phyloP scores from a whole-genome alignment of 345 rosid genomes.

The Pistacia atlantica region DNA sequence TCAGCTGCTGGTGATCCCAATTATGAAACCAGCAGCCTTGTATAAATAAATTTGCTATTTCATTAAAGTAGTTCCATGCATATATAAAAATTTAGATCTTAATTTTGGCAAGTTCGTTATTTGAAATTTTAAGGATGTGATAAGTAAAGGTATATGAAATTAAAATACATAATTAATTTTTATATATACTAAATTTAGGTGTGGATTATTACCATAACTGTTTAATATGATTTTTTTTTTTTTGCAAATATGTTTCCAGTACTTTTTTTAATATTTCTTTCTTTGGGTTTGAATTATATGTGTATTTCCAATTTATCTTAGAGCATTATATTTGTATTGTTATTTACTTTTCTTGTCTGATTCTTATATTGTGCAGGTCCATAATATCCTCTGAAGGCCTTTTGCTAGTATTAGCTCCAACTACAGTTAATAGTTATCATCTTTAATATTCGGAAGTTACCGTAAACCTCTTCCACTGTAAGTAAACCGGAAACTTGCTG shows the following conservation, averaged over 20 bases:
- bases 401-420: background rate
- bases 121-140: background rate
- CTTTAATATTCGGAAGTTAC: background rate
- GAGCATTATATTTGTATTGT: background rate
- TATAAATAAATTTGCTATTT: background rate
- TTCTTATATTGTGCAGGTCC: background rate
- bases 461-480: background rate
- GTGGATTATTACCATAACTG: background rate
- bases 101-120: background rate
- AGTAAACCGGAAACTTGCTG: constrained; percentile 9
- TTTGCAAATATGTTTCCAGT: background rate
- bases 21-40: too few relatives aligned
- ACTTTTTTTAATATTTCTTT: background rate
- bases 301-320: background rate
- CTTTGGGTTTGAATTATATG: background rate
- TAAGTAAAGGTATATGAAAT: background rate
- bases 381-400: background rate
- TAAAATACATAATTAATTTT: background rate
- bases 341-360: background rate
- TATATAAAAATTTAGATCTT: background rate
- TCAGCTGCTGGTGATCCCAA: too few relatives aligned
- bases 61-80: background rate
- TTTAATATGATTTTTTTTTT: too few relatives aligned
- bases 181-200: background rate
- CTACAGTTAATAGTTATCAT: background rate